Base-by-base conservation (phyloP, 169 alveolate species). In the Blepharisma undulans region DNA sequence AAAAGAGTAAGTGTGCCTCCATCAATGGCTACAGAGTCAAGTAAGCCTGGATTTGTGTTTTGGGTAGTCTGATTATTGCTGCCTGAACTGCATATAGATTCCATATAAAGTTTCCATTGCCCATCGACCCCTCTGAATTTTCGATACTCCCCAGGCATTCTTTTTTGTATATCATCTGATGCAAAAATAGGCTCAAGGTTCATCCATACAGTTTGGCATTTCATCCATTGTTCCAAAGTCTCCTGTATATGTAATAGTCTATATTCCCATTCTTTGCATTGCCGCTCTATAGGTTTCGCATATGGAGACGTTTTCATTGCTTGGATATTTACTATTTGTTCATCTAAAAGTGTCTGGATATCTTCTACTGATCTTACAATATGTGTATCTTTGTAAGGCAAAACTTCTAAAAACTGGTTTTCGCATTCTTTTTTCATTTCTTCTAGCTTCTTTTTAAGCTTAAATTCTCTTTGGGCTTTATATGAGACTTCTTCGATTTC, bases 111-210 rank as follows among this genome's bases (percentile, higher is more conserved):
- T 90, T 98, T 96, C 99, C 99, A 98, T 76, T 93, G 93, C 72
- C 92, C 91, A 90, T 98, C 98, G 29, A 98, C 98, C 59, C 93
- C 95, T 60, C 91, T 93, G 94, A 96, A 97, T 79, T 92, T 95
- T 59, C 95, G 89, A 60, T 95, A 97, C 94, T 97, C 99, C 0
- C 93, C 92, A 22, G 98, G 98, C 96, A 98, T 96, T 91, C 97
- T 97, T 90, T 97, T 97, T 93, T 96, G 97, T 86, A 98, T 98
- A 93, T 98, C 99, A 88, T 96, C 98, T 0, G 98, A 96, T 32
- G 98, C 94, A 88, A 98, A 98, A 76, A 98, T 97, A 14, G 99
- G 99, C 92, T 98, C 99, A 88, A 98, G 92, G 92, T 97, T 97
- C 95, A 97, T 97, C 98, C 98, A 98, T 8, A 96, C 97, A 76